Conservation (phyloP, 2,329 filamentous ascomycete species). For the Fusarium cyanostomum region DNA sequence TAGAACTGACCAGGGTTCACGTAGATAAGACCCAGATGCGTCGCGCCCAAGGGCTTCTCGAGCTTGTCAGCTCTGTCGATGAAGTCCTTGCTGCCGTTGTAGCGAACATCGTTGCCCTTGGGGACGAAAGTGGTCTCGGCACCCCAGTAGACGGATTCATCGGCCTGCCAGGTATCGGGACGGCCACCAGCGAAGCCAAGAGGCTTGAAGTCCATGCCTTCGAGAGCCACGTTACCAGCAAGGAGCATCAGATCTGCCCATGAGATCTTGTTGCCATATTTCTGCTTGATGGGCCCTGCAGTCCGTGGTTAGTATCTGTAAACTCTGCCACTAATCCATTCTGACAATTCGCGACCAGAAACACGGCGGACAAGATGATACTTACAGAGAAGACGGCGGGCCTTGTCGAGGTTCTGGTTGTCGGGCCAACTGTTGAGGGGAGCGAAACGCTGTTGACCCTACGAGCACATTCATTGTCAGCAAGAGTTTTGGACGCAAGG, state of each 20-base stretch:
- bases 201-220: conserved; percentile 78
- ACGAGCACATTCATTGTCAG: neutral
- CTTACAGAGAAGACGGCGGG: conserved; percentile 74
- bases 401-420: conserved; percentile 82
- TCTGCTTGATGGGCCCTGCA: conserved; percentile 77
- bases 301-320: neutral
- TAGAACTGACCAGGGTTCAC: conserved; percentile 67
- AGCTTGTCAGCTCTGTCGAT: conserved; percentile 66
- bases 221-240: conserved; percentile 79
- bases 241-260: conserved; percentile 80
- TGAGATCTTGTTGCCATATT: conserved; percentile 84
- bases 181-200: conserved; percentile 80
- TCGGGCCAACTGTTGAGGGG: conserved; percentile 85
- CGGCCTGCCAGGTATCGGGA: conserved; percentile 77
- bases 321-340: rapidly evolving
- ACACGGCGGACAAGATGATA: neutral
- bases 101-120: conserved; percentile 74
- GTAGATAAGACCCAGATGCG: conserved; percentile 80
- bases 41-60: conserved; percentile 72
- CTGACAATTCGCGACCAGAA: no score
- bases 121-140: conserved; percentile 75
- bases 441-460: conserved; percentile 80
- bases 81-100: conserved; percentile 63
- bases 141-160: conserved; percentile 82
- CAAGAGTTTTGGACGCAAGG: neutral